Evolutionary conservation across 2,329 filamentous ascomycete genomes (phyloP).

Genomic region (Fusarium mundagurra): DNA sequence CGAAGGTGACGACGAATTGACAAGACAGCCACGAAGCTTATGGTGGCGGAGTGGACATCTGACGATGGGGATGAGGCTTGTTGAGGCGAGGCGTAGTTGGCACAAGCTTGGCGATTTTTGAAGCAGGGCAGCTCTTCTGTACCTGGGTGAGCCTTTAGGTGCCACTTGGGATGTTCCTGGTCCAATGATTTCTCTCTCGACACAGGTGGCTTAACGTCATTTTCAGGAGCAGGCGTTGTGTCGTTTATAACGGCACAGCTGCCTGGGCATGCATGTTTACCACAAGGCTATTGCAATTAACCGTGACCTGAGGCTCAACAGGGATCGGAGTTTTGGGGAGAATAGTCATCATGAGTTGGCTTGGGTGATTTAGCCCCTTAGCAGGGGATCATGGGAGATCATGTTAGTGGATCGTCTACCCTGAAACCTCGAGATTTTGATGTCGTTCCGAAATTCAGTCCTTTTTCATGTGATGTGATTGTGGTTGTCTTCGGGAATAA

Average conservation of each 20-base stretch:
- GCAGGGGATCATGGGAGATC: conserved; percentile 20
- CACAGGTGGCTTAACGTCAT: conserved; percentile 18
- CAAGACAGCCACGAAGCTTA: conserved; percentile 42
- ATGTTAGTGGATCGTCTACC: conserved; percentile 2
- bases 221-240: conserved; percentile 6
- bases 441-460: background rate
- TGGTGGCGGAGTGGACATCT: conserved; percentile 44
- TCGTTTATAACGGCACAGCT: conserved; percentile 11
- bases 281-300: background rate
- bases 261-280: background rate
- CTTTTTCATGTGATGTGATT: conserved; percentile 27
- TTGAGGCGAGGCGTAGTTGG: conserved; percentile 38
- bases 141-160: conserved; percentile 33
- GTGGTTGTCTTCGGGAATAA: background rate
- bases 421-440: background rate
- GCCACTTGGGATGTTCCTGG: conserved; percentile 28
- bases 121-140: conserved; percentile 37
- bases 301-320: conserved; percentile 17
- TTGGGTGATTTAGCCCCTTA: conserved; percentile 15
- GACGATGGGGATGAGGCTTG: conserved; percentile 44
- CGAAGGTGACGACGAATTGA: conserved; percentile 37
- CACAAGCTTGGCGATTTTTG: conserved; percentile 27
- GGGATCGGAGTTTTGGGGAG: conserved; percentile 11
- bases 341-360: conserved; percentile 25
- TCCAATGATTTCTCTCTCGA: conserved; percentile 29